Evolutionary conservation across 805 yeast species (phyloP).

Genomic region (Torulaspora quercuum): DNA sequence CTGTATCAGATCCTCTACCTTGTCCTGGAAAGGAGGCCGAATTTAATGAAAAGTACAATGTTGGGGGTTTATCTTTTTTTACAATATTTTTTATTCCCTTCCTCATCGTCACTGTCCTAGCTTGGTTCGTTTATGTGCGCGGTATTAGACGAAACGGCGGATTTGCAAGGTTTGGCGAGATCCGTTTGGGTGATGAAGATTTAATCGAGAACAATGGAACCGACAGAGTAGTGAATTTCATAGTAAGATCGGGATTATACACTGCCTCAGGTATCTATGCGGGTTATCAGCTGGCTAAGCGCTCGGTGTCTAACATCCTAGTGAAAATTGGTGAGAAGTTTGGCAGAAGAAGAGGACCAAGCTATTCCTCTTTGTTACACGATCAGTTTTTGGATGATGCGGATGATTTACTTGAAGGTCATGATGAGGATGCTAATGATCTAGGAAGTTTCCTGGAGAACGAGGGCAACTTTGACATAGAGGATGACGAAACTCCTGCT

Average conservation of each 20-base stretch:
- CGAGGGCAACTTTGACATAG: conserved; percentile 37
- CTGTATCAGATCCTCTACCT: conserved; percentile 53
- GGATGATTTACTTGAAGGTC: conserved; percentile 36
- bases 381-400: conserved; percentile 39
- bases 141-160: conserved; percentile 81
- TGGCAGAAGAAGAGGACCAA: conserved; percentile 33
- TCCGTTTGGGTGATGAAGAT: conserved; percentile 74
- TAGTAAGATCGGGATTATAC: conserved; percentile 56
- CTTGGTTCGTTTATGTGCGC: conserved; percentile 73
- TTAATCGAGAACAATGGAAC: conserved; percentile 59
- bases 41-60: conserved; percentile 50
- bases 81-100: conserved; percentile 57
- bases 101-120: conserved; percentile 46
- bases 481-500: conserved; percentile 30
- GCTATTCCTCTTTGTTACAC: conserved; percentile 32
- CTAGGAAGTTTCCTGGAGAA: conserved; percentile 42
- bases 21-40: conserved; percentile 86
- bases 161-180: conserved; percentile 75
- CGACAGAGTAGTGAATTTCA: conserved; percentile 55
- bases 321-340: conserved; percentile 27
- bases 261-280: conserved; percentile 41
- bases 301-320: conserved; percentile 15
- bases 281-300: conserved; percentile 20
- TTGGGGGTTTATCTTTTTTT: conserved; percentile 53
- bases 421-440: conserved; percentile 50